Base-by-base conservation (phyloP, 106 monocot species). In the Hemerocallis citrina region DNA sequence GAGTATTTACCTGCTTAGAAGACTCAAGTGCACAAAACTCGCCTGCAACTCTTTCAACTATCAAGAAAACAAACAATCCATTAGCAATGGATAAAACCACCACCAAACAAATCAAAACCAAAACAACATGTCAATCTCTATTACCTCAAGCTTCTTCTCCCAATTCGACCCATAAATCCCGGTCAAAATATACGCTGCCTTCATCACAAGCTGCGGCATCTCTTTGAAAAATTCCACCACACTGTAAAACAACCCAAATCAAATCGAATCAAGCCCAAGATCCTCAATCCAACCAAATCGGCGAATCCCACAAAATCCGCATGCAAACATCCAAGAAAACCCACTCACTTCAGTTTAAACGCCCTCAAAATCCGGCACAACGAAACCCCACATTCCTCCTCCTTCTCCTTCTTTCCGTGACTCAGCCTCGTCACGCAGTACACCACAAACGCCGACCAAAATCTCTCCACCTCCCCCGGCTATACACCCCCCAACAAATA, bases 101-200 rank as follows among this genome's bases (percentile, higher is more conserved):
- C 19, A n/a, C 38, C 16, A 22, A 17, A 10, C 3, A 29, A 42
- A 62, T 24, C 25, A 31, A 57, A n/a, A 49, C 19, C 1, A 29
- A 55, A 16, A 54, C 1, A 21, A 24, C 34, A 61, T 34, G 13
- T 1, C 22, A 22, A 52, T 64, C 4, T 22, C 3, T 20, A 34
- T 65, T 91, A 96, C 96, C 91, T 81, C 84, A 21, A 91, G 84
- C 63, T 59, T 74, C 69, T 85, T 96, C 62, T 96, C 91, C 90
- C 90, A 96, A 57, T 84, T 74, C 14, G 84, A 77, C 36, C 90
- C 90, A 79, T 84, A 96, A 15, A 84, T 24, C 5, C 74, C 78
- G 29, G 34, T 63, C 27, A 96, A 28, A 65, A 87, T 70, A 50
- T 64, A 74, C n/a, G 81, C 87, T 33, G 72, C 71, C 77, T 96